Evolutionary conservation across 2,329 filamentous ascomycete species (phyloP).

Genomic region (Stemphylium vesicarium): DNA sequence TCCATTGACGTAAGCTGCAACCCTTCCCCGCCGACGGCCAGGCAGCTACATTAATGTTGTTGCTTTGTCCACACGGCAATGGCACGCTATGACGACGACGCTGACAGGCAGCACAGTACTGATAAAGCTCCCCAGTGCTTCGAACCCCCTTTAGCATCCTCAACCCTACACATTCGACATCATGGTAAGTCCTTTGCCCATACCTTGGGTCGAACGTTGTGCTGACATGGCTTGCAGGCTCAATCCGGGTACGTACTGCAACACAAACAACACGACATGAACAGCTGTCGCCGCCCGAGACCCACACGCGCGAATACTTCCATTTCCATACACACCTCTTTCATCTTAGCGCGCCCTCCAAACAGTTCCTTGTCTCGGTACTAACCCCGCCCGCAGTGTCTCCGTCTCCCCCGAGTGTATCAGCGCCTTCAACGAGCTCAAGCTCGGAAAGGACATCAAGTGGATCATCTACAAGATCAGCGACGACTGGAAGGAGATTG

Average conservation of each 20-base stretch:
- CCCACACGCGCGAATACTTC: slow-evolving; percentile 10
- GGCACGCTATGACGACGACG: slow-evolving; percentile 46
- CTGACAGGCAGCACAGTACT: slow-evolving; percentile 46
- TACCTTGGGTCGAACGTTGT: not conserved
- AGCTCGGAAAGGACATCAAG: slow-evolving; percentile 78
- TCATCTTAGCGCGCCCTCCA: not conserved
- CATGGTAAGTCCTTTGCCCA: slow-evolving; percentile 40
- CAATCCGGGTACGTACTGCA: slow-evolving; percentile 52
- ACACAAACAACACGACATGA: slow-evolving; percentile 17
- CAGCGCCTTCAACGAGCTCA: slow-evolving; percentile 76
- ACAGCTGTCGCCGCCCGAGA: slow-evolving; percentile 22
- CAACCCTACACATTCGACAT: slow-evolving; percentile 35
- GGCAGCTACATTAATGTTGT: slow-evolving; percentile 19
- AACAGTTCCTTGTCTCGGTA: not conserved
- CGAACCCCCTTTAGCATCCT: slow-evolving; percentile 22
- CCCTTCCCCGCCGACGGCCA: slow-evolving; percentile 21
- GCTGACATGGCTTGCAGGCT: slow-evolving; percentile 44
- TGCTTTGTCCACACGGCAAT: slow-evolving; percentile 16
- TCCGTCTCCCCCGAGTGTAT: slow-evolving; percentile 75
- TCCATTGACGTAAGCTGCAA: slow-evolving; percentile 37
- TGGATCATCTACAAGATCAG: slow-evolving; percentile 90
- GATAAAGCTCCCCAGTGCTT: slow-evolving; percentile 42
- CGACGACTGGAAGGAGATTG: slow-evolving; percentile 81
- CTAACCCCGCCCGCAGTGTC: slow-evolving; percentile 61
- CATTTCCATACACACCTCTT: slow-evolving; percentile 8